Evolutionary conservation across 345 rosid species (phyloP).

Genomic region (Raphanus raphanistrum): DNA sequence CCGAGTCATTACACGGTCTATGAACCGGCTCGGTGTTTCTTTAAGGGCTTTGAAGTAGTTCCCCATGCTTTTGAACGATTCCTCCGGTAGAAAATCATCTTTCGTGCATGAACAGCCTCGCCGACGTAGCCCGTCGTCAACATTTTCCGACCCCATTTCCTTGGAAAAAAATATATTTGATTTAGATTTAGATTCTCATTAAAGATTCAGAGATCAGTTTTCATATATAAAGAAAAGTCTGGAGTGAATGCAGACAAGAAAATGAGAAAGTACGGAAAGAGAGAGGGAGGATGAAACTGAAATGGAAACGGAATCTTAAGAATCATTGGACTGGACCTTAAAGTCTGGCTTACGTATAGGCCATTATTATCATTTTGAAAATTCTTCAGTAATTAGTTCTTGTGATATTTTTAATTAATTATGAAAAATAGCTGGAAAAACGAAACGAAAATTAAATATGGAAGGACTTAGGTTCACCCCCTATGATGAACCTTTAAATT

Average conservation of each 20-base stretch:
- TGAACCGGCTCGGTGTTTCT: constrained; percentile 61
- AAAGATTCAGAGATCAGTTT: constrained; percentile 11
- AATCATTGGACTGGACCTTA: neutral
- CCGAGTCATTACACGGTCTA: constrained; percentile 61
- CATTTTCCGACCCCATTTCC: constrained; percentile 28
- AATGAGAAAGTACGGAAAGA: neutral
- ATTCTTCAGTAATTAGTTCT: neutral
- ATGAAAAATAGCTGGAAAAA: neutral
- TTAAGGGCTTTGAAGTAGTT: constrained; percentile 60
- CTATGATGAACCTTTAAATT: no score
- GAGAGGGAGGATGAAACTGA: neutral
- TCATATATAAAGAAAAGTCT: neutral
- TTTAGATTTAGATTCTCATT: neutral
- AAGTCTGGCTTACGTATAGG: neutral
- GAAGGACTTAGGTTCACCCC: no score
- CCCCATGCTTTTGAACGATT: constrained; percentile 66
- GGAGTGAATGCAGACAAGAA: neutral
- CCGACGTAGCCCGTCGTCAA: constrained; percentile 48
- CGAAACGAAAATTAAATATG: neutral
- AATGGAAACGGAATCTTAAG: neutral
- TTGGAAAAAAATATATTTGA: neutral
- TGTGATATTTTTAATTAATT: no score
- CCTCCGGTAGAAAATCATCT: constrained; percentile 80
- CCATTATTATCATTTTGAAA: neutral
- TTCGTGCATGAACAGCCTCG: constrained; percentile 74